Percentiles rank a stretch among this genome's conserved stretches.
phyloP scores from a whole-genome alignment of 176 grass and related monocot species.

The Poa annua region DNA sequence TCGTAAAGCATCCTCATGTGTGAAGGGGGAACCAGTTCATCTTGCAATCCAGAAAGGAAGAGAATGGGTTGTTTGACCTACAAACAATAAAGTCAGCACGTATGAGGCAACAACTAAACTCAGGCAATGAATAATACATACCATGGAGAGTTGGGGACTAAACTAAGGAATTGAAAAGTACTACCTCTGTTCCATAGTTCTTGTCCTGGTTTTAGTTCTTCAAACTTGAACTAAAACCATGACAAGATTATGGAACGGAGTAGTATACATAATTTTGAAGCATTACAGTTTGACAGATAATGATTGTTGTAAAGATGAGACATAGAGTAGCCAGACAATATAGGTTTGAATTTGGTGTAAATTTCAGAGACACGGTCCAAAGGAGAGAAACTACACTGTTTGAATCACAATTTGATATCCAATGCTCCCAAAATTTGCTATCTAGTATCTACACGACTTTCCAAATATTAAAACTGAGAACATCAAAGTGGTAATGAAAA shows the following conservation, averaged over 20 bases:
- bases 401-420: neutral
- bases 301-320: constrained; percentile 24
- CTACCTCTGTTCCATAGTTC: too few relatives aligned
- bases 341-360: neutral
- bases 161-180: constrained; percentile 25
- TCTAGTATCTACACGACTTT: constrained; percentile 16
- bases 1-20: constrained; percentile 86
- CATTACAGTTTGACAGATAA: constrained; percentile 6
- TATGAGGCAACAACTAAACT: constrained; percentile 19
- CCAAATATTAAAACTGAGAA: neutral
- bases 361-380: constrained; percentile 26
- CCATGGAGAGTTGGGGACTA: neutral
- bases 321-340: neutral
- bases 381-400: constrained; percentile 11
- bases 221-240: too few relatives aligned
- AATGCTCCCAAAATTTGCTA: neutral
- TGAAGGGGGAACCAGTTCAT: constrained; percentile 87
- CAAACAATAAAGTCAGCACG: constrained; percentile 14
- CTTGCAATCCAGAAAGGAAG: constrained; percentile 94
- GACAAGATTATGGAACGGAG: too few relatives aligned
- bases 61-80: constrained; percentile 94
- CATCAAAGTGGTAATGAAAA: constrained; percentile 21
- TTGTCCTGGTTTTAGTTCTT: too few relatives aligned
- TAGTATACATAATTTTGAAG: neutral
- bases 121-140: constrained; percentile 3